Evolutionary conservation across 495 filamentous ascomycete species (phyloP).

Genomic region (Penicillium coffeae): DNA sequence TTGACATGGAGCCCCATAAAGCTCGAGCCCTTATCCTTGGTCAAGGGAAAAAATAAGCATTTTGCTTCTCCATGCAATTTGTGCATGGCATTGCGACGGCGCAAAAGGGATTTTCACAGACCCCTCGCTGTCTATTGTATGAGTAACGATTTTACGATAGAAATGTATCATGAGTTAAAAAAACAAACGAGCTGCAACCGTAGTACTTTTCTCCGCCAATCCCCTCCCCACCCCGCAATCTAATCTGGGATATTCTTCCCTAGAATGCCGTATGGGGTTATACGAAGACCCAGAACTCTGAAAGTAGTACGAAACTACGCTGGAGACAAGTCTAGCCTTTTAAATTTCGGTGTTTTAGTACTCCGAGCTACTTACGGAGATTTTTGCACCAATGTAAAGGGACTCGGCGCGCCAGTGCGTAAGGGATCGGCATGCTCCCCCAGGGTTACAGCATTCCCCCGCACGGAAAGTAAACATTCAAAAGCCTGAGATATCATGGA

Average conservation of each 20-base stretch:
- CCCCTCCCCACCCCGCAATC: not conserved
- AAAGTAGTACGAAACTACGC: too few species aligned
- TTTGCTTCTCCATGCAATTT: constrained; percentile 1
- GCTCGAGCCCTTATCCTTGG: constrained; percentile 41
- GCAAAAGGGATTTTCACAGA: constrained; percentile 9
- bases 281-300: too few species aligned
- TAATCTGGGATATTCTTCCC: too few species aligned
- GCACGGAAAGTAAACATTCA: constrained; percentile 4
- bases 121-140: constrained; percentile 29
- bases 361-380: not conserved
- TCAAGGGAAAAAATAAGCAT: constrained; percentile 15
- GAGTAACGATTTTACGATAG: constrained; percentile 48
- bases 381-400: not conserved
- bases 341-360: not conserved
- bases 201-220: constrained; percentile 1
- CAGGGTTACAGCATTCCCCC: constrained; percentile 13
- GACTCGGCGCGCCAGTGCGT: not conserved
- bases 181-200: not conserved
- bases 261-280: too few species aligned
- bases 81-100: constrained; percentile 11
- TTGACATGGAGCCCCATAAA: constrained; percentile 45
- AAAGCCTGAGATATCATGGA: not conserved
- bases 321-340: not conserved
- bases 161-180: constrained; percentile 37
- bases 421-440: constrained; percentile 14